Evolutionary conservation across 208 protist genomes (phyloP), one percentile per base, ranked within the genome.

Genomic region (Zelonia costaricensis): DNA sequence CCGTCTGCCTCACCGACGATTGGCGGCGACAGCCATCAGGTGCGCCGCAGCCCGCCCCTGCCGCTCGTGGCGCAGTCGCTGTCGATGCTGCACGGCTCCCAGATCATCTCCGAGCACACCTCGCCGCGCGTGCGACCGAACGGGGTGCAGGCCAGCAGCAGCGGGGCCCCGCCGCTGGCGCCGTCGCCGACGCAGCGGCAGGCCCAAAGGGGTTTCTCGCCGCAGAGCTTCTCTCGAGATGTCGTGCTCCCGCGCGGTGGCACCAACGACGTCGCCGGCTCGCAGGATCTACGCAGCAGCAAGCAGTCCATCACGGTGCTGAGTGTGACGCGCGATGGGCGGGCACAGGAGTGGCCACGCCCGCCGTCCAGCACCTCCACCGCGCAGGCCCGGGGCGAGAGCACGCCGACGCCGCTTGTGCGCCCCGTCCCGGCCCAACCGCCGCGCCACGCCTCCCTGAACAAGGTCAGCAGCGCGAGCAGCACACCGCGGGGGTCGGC

Each of bases 251-350:
- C n/a, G n/a, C n/a, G 25, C 48, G 4, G 9, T 9, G 35, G 13
- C 15, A 36, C 3, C 43, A 18, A 22, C 22, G 43, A 28, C 42
- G 61, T 39, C 13, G 22, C 31, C 1, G 40, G 3, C 23, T 42
- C 46, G n/a, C 55, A 27, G 12, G 55, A 57, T 22, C 3, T 49
- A 1, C 55, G 39, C 43, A 52, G 30, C 35, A 58, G 55, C 31
- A 28, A 27, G 4, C 63, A 70, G 28, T 70, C 63, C 10, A 70
- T 70, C 27, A 55, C 53, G 7, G 63, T 70, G 28, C 22, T 70
- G 12, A 48, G 20, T 9, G 63, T 62, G 9, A 62, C 54, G 8
- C 55, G 47, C 28, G 46, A 57, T n/a, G 47, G 63, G 9, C 22
- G 3, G 39, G 39, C 12, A 46, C 46, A 57, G 40, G 63, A 49